These are phyloP conservation scores for Lanmaoa rubissima DNA, from an alignment of 768 basidiomycete genomes.

Conservation along the genomic window DNA sequence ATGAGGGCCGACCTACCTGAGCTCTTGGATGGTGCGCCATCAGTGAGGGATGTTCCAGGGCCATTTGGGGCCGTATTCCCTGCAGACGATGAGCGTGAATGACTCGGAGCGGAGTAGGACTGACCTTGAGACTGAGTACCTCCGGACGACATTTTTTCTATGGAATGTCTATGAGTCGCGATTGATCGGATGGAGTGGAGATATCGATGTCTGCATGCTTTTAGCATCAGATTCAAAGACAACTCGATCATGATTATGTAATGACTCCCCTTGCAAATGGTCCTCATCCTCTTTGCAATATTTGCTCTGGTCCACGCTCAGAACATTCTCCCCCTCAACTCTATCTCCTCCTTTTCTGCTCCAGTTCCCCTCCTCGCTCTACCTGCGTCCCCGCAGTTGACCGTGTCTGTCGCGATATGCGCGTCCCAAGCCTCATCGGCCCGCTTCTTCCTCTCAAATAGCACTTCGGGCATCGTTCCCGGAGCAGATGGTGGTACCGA, in stretches of 20 bases:
- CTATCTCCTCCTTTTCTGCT: slow-evolving; percentile 33
- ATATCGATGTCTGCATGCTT: slow-evolving; percentile 21
- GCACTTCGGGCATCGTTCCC: slow-evolving; percentile 36
- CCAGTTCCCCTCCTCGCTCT: slow-evolving; percentile 39
- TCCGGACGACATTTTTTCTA: slow-evolving; percentile 10
- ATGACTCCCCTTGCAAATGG: not conserved
- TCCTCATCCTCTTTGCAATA: not conserved
- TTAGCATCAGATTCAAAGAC: slow-evolving; percentile 9
- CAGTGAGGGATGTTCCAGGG: not conserved
- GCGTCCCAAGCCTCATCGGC: slow-evolving; percentile 35
- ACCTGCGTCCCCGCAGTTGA: slow-evolving; percentile 39
- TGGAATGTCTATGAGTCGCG: not conserved
- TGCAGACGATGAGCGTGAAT: too few species aligned
- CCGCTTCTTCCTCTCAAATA: slow-evolving; percentile 61
- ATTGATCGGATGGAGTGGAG: slow-evolving; percentile 5
- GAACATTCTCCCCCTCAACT: slow-evolving; percentile 37
- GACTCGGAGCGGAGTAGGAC: not conserved
- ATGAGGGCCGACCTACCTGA: slow-evolving; percentile 32
- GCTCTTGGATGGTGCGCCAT: slow-evolving; percentile 35
- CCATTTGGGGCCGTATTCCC: not conserved
- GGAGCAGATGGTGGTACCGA: slow-evolving; percentile 37
- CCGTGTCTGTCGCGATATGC: slow-evolving; percentile 52
- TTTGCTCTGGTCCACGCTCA: slow-evolving; percentile 8
- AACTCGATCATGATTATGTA: too few species aligned
- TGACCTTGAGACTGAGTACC: not conserved